Evolutionary conservation across 2,329 filamentous ascomycete genomes (phyloP), one percentile per base, ranked within the genome.

Genomic region (Pseudogymnoascus sp.): DNA sequence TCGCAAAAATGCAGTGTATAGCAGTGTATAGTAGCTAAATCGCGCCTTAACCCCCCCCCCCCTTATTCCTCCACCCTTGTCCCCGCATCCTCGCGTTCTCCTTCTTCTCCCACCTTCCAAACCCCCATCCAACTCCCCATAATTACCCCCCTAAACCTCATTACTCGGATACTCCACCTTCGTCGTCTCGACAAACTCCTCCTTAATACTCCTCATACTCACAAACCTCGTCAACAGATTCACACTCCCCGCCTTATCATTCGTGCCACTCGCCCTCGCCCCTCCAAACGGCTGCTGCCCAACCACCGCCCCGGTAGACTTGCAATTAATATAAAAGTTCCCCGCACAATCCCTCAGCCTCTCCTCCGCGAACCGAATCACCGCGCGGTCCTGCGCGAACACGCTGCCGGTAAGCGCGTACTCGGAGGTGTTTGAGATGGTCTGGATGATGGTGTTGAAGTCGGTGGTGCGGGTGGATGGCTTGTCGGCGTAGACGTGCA

Each of bases 301-400:
- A 6, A 89, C 87, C 24, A 90, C 86, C 14, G 87, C 87, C 40
- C 87, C 88, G 1, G 87, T 90, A 75, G 84, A 88, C 83, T 93
- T 93, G 79, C 87, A 89, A 78, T 93, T 93, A 77, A 93, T 82
- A 78, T 93, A 93, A 74, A 93, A 93, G 79, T 93, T 93, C 43
- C 90, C 90, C 0, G 90, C 89, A 0, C 87, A 79, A 72, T 92
- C 86, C 67, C 89, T 81, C 61, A 93, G 80, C 65, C 81, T 82
- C 69, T 91, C 84, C 75, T 92, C 89, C 0, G 89, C 90, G 63
- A 81, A 81, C 24, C 86, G 82, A 64, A 92, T 78, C 12, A 82
- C 87, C 56, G 81, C 76, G 41, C 90, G 80, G 75, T 92, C 89
- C 63, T 81, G 76, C 8, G 90, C 88, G 74, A 93, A 93, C 62